Evolutionary conservation across 2,329 filamentous ascomycete genomes (phyloP), one percentile per base, ranked within the genome.

Genomic region (Thelonectria olida): DNA sequence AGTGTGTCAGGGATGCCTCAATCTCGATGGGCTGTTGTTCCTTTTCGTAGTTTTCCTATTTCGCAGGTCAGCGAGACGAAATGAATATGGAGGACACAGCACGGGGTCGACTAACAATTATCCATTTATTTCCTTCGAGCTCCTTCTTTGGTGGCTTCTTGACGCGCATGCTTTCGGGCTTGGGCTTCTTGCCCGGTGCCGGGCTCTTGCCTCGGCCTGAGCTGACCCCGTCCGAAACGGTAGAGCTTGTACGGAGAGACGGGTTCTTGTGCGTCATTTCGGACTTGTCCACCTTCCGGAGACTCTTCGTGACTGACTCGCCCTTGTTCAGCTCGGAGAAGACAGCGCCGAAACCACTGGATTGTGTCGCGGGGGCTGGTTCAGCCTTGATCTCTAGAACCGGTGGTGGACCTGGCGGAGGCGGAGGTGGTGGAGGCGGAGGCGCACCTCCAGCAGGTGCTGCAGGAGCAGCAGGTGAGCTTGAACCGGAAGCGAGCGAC

Each of bases 221-320:
- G 12, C 79, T 76, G 39, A 82, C 81, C 61, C 83, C 84, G 20
- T 84, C 86, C 25, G 91, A 84, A 3, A 95, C 92, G 2, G 87
- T 85, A 12, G 92, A 91, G 62, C 83, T 83, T 22, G 92, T 86
- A 64, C 96, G 90, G 59, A 99, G 83, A 9, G 89, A 88, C 13
- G 96, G 96, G 79, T 99, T 99, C 83, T 98, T 98, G 81, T 99
- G 96, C 62, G 96, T 99, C 95, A 97, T 97, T 78, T 98, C 85
- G 54, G 92, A 96, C 74, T 90, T 91, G 80, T 97, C 95, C 50
- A 99, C 96, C 82, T 97, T 99, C 68, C 92, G 91, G 34, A 99
- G 84, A 28, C 92, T 90, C 67, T 92, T 89, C 4, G 96, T 99
- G 61, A 99, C 92, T n/a, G 87, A 84, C 62, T 92, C 88, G 58